Evolutionary conservation across 805 yeast genomes (phyloP), one percentile per base, ranked within the genome.

Genomic region (Teunomyces lycoperdinae): DNA sequence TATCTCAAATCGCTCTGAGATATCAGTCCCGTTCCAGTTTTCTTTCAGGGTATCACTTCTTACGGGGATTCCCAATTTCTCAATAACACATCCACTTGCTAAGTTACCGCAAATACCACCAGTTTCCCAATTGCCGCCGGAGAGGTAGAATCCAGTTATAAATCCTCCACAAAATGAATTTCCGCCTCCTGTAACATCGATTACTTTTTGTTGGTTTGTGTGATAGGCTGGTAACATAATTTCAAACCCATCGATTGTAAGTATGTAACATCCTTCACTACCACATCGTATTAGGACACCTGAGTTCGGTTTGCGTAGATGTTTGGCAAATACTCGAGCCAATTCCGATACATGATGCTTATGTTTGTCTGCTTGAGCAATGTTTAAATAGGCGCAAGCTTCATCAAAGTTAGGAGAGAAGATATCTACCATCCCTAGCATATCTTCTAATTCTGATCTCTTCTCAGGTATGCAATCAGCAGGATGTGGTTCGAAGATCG

Each of bases 401-500:
- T 91, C 97, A 36, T 85, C 84, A 6, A 89, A 81, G 63, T 91
- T 91, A 0, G 98, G 98, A 1, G 96, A 79, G 28, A 91, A 71
- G 0, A 88, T 74, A 45, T 81, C 81, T 2, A 87, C 73, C 4
- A 68, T 51, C 8, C 66, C 59, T 13, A 85, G 61, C 6, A 78
- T 67, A 1, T 58, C 58, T 0, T 64, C 58, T 33, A 81, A 63
- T 3, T 29, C 41, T 1, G 30, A 44, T 24, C 56, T 56, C 48
- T 80, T 74, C 30, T 74, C 83, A 1, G 81, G 77, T 0, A 58
- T 62, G 62, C 96, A 88, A 16, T 78, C 78, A 49, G 83, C 87
- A 1, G 97, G 97, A 6, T 87, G 78, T 0, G 97, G 97, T 64
- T 91, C 98, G 84, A 90, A 92, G 0, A 87, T 77, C 46, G 81